A percentile compares a stretch with the other conserved stretches of the same genome.
Evolutionary conservation across 805 yeast genomes (phyloP).

Genomic region (Yamadazyma kitorensis): DNA sequence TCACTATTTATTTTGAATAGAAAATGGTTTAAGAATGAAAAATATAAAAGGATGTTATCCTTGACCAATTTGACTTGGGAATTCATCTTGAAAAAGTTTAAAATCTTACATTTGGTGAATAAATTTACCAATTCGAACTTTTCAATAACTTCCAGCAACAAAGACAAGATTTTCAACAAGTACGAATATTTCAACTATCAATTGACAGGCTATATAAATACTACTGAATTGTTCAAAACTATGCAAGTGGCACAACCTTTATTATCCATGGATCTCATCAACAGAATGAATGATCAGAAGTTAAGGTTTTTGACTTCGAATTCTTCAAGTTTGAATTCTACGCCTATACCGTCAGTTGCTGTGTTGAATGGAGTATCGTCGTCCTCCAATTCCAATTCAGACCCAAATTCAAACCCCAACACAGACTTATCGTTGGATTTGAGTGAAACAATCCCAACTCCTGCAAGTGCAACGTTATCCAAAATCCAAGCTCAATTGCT

Average conservation of each 20-base stretch:
- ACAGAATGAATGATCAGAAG: slow-evolving; percentile 9
- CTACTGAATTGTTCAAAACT: slow-evolving; percentile 39
- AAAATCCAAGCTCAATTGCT: slow-evolving; percentile 4
- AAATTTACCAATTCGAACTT: slow-evolving; percentile 21
- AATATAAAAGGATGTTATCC: slow-evolving; percentile 44
- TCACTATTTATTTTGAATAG: slow-evolving; percentile 41
- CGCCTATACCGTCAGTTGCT: slow-evolving; percentile 2
- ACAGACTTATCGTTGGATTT: slow-evolving; percentile 3
- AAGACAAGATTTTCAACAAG: slow-evolving; percentile 17
- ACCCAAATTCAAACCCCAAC: slow-evolving; percentile 5
- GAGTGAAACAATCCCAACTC: slow-evolving; percentile 4
- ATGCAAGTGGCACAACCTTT: slow-evolving; percentile 45
- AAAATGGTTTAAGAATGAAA: slow-evolving; percentile 46
- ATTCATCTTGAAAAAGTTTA: slow-evolving; percentile 34
- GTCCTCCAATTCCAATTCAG: slow-evolving; percentile 5
- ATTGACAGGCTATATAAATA: slow-evolving; percentile 35
- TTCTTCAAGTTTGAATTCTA: slow-evolving; percentile 3
- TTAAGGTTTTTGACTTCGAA: background rate
- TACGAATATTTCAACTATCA: slow-evolving; percentile 40
- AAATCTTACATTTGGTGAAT: slow-evolving; percentile 27
- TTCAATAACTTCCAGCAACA: slow-evolving; percentile 11
- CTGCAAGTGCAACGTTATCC: slow-evolving; percentile 1
- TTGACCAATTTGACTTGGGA: slow-evolving; percentile 43
- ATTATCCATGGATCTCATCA: slow-evolving; percentile 11
- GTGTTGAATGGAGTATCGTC: background rate